Percentiles rank a stretch among this genome's conserved stretches.
Conservation (phyloP, 768 basidiomycete genomes). For the Phlebiopsis flavidoalba region DNA sequence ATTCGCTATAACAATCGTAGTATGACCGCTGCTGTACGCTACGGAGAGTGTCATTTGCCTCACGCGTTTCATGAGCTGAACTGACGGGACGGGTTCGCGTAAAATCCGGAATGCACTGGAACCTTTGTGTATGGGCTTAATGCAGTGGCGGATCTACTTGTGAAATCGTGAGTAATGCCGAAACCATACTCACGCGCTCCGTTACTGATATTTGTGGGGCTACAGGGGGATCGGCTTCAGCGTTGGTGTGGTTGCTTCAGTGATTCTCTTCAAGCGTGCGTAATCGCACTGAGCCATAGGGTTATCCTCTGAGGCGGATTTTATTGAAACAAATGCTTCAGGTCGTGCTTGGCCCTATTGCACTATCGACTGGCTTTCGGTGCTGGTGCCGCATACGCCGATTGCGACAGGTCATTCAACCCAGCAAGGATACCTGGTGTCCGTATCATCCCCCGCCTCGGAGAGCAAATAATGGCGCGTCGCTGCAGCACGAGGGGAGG, state of each 20-base stretch:
- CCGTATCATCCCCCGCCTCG: conserved; percentile 48
- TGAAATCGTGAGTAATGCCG: conserved; percentile 65
- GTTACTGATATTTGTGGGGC: conserved; percentile 8
- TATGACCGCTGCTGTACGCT: conserved; percentile 85
- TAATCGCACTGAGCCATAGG: conserved; percentile 18
- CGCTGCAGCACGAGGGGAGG: background rate
- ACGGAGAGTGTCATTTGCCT: too few species aligned
- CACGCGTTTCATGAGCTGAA: background rate
- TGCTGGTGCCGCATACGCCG: conserved; percentile 80
- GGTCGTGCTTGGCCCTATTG: conserved; percentile 92
- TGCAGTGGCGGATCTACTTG: conserved; percentile 67
- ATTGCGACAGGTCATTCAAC: conserved; percentile 93
- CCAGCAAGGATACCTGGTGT: conserved; percentile 84
- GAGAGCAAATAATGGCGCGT: conserved; percentile 2
- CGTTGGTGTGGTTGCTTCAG: conserved; percentile 82
- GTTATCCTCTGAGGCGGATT: background rate
- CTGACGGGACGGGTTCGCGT: conserved; percentile 13
- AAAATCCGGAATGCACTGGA: conserved; percentile 17
- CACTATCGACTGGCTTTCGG: conserved; percentile 85
- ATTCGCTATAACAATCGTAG: conserved; percentile 30
- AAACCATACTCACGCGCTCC: background rate
- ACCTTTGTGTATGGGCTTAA: background rate
- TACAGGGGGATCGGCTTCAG: conserved; percentile 83
- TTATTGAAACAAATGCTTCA: conserved; percentile 23
- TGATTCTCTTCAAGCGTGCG: conserved; percentile 88